Base-by-base conservation (phyloP, 2,329 filamentous ascomycete genomes). In the Didymosphaeria variabile region DNA sequence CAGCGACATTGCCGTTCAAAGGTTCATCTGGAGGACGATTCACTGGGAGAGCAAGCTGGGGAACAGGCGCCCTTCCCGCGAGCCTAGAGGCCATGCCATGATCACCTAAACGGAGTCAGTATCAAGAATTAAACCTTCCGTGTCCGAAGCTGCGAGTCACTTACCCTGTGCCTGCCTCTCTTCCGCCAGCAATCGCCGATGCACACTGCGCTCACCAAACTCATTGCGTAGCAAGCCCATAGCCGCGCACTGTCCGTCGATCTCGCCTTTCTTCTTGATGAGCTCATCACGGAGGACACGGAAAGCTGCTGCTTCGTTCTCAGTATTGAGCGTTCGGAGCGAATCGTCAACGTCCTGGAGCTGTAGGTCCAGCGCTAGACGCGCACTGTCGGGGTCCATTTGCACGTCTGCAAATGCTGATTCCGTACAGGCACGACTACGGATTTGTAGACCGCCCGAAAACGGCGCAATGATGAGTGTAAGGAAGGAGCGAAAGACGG, bases 11-110 rank as follows among this genome's bases (percentile, higher is more conserved):
- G 17, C 17, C 38, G 4, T 40, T 19, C 17, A n/a, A n/a, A 7
- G 1, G 17, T 5, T 44, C 40, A 19, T 40, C 17, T 19, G 2
- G 17, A 9, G 38, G 17, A 40, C 3, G 2, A 3, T 3, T 7
- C 15, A 2, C 38, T n/a, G 42, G 19, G 12, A 47, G 23, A 29
- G 10, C 15, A 29, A 21, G 21, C 7, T 44, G 60, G 59, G 1
- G 53, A 52, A 13, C 34, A 46, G 62, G 58, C 15, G 54, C 44
- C 5, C 45, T 57, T 1, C 59, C 63, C 5, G 51, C 57, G 3
- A 64, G 55, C 17, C 29, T 52, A 21, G 62, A 62, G 10, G 64
- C 62, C 42, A 68, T 55, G 9, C 56, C 62, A 46, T 65, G 64
- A 23, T 68, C 59, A 15, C 29, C 63, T 65, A 42, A 26, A 29